Percentiles rank a stretch among this genome's conserved stretches.
Evolutionary conservation across 2,329 filamentous ascomycete species (phyloP).

Genomic region (Lasiodiplodia theobromae): DNA sequence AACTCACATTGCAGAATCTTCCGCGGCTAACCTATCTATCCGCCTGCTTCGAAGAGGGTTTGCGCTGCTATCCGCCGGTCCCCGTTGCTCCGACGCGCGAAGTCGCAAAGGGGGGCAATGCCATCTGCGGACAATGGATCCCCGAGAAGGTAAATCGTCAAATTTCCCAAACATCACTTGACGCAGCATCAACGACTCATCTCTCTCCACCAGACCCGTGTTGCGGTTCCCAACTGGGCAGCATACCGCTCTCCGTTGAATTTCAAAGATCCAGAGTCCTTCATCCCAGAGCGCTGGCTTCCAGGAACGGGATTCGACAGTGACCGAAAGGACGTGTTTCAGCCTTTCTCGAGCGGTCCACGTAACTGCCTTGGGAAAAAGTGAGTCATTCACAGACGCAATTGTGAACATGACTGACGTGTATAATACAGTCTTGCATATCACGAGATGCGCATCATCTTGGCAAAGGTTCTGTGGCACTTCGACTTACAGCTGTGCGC

Average conservation of each 20-base stretch:
- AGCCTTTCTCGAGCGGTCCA: constrained; percentile 54
- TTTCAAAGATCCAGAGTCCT: constrained; percentile 46
- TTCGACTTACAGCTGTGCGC: constrained; percentile 48
- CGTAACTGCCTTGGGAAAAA: constrained; percentile 49
- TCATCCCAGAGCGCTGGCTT: constrained; percentile 52
- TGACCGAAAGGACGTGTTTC: constrained; percentile 45
- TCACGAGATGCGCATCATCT: constrained; percentile 51
- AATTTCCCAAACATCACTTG: neutral
- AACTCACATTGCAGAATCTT: neutral
- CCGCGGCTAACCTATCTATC: neutral
- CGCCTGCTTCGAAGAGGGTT: constrained; percentile 48
- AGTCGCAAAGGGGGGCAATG: constrained; percentile 45
- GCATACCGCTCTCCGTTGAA: constrained; percentile 34
- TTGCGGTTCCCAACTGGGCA: constrained; percentile 31
- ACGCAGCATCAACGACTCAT: neutral
- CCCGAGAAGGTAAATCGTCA: constrained; percentile 38
- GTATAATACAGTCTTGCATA: constrained; percentile 38
- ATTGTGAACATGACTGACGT: neutral
- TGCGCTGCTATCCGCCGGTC: constrained; percentile 53
- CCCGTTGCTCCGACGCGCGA: constrained; percentile 42
- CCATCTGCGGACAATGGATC: constrained; percentile 46
- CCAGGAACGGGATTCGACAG: constrained; percentile 36
- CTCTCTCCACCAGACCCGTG: constrained; percentile 30
- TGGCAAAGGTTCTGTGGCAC: constrained; percentile 45
- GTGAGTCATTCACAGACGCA: constrained; percentile 35